Evolutionary conservation across 108 stramenopile genomes (phyloP).

Genomic region (Skeletonema costatum): DNA sequence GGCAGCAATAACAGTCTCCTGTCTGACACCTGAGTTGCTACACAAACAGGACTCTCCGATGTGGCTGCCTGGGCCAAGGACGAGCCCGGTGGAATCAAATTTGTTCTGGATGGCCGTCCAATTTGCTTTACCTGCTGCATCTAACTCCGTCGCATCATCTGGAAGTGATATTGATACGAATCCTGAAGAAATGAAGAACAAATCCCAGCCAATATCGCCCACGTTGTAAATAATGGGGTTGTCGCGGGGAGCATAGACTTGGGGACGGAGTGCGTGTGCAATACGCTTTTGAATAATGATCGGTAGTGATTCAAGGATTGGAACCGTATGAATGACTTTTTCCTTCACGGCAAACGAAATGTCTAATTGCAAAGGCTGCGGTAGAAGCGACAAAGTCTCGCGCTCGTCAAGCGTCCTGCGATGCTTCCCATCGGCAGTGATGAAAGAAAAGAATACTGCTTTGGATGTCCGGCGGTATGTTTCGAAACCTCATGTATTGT

Average conservation of each 20-base stretch:
- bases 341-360: constrained; percentile 42
- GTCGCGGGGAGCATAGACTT: constrained; percentile 25
- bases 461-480: constrained; percentile 40
- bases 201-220: constrained; percentile 60
- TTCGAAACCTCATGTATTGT: constrained; percentile 49
- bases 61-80: constrained; percentile 45
- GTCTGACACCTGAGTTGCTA: constrained; percentile 53
- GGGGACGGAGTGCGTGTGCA: constrained; percentile 33
- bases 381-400: constrained; percentile 38
- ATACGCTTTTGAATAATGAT: constrained; percentile 41
- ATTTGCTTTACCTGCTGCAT: constrained; percentile 37
- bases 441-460: constrained; percentile 46
- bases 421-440: constrained; percentile 37
- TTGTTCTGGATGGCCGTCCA: constrained; percentile 17
- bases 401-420: constrained; percentile 42
- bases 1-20: constrained; percentile 44
- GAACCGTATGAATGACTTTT: constrained; percentile 30
- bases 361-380: constrained; percentile 55
- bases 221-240: constrained; percentile 41
- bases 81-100: constrained; percentile 24
- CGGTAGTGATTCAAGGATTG: constrained; percentile 29
- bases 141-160: constrained; percentile 46
- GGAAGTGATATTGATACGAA: constrained; percentile 37
- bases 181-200: constrained; percentile 55
- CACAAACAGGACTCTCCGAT: constrained; percentile 58